Evolutionary conservation across 108 stramenopile species (phyloP).

Genomic region (Cyclotella cryptica): DNA sequence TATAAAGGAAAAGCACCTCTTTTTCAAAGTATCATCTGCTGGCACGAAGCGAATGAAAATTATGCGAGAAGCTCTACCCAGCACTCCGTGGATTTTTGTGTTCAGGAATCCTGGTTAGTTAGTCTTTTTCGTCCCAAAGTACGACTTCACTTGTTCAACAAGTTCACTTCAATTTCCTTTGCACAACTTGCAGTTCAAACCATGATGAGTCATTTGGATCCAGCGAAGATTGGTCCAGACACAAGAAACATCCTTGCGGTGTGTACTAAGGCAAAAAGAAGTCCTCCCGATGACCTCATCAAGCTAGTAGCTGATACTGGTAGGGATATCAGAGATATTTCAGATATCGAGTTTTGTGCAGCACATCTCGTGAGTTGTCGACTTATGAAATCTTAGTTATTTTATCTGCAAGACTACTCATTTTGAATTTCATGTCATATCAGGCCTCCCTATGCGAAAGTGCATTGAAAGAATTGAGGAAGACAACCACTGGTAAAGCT

Average conservation of each 20-base stretch:
- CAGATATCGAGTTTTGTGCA: slow-evolving; percentile 80
- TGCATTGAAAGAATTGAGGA: slow-evolving; percentile 49
- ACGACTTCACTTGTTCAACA: background rate
- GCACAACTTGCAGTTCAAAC: slow-evolving; percentile 67
- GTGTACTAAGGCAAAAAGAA: slow-evolving; percentile 31
- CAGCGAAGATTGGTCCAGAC: slow-evolving; percentile 16
- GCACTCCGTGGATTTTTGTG: slow-evolving; percentile 88
- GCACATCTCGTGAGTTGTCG: slow-evolving; percentile 64
- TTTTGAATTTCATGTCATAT: slow-evolving; percentile 12
- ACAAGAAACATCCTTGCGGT: slow-evolving; percentile 27
- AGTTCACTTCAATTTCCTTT: background rate
- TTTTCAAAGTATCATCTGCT: slow-evolving; percentile 95
- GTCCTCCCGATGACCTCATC: slow-evolving; percentile 42
- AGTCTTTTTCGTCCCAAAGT: background rate
- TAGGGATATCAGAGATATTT: slow-evolving; percentile 32
- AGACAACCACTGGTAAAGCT: slow-evolving; percentile 47
- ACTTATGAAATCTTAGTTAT: background rate
- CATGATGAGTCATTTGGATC: slow-evolving; percentile 83
- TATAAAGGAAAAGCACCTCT: slow-evolving; percentile 61
- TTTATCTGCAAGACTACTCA: background rate
- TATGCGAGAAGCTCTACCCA: slow-evolving; percentile 81
- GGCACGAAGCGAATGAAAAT: slow-evolving; percentile 63
- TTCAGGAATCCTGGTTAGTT: slow-evolving; percentile 78
- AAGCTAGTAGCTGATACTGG: slow-evolving; percentile 48
- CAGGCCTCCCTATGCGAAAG: slow-evolving; percentile 60